Evolutionary conservation across 2,329 filamentous ascomycete species (phyloP), one percentile per base, ranked within the genome.

Genomic region (Sporothrix phasma): DNA sequence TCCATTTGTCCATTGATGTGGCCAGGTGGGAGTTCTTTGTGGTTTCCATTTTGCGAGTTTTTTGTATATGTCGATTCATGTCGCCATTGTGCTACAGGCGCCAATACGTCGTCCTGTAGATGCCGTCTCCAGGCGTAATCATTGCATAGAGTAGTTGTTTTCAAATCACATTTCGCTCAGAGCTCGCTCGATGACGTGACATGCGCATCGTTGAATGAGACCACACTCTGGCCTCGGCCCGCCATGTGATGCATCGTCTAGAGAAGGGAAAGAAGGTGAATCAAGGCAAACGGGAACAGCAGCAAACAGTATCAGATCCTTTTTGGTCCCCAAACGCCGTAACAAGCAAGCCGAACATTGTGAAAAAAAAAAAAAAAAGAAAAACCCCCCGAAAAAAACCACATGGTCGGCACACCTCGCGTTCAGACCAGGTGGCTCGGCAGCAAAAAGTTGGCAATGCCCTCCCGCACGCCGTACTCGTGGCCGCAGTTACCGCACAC

Each of bases 361-460:
- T 15, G 34, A 13, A 37, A 15, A 13, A 13, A 37, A 15, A 31
- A 11, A 22, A 51, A 26, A 5, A 24, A 7, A 22, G 29, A 22
- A 10, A 54, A 43, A 61, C n/a, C n/a, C n/a, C n/a, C n/a, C n/a
- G n/a, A 47, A 47, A 62, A 29, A n/a, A 19, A 17, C 4, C 19
- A 5, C 15, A 24, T 24, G 29, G 11, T 19, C 54, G 5, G 1
- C 24, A 17, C 29, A 19, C 22, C 19, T 22, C 61, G 19, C 5
- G 6, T 15, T 76, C 73, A 85, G 54, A 92, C 94, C 75, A 99
- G 77, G 79, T 99, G 94, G 71, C 89, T 94, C 13, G 94, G 94
- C 69, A 99, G 77, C 73, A 99, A 77, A 72, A 99, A 99, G 76
- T 97, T 97, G 66, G 92, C 91, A 74, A 97, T 96, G 5, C 94